Conservation (phyloP, 2,329 filamentous ascomycete species). For the Fusarium sublunatum region DNA sequence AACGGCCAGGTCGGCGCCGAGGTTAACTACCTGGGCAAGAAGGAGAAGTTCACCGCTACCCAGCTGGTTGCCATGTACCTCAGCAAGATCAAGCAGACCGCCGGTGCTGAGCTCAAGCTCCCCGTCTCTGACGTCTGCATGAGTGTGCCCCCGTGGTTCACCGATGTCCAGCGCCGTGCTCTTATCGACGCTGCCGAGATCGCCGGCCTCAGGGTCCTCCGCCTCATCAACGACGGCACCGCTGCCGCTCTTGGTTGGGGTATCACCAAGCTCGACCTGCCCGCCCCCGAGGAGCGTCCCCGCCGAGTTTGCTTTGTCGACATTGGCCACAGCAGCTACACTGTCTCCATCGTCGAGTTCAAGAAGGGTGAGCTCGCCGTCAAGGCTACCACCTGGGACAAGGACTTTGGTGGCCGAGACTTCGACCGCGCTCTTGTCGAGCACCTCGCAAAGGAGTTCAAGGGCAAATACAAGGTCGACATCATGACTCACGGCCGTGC, state of each 20-base stretch:
- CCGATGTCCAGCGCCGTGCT: slow-evolving; percentile 88
- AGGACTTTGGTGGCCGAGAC: slow-evolving; percentile 96
- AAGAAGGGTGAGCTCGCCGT: slow-evolving; percentile 95
- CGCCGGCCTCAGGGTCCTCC: slow-evolving; percentile 89
- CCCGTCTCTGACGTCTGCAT: slow-evolving; percentile 94
- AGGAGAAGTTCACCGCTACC: slow-evolving; percentile 93
- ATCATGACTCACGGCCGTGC: slow-evolving; percentile 92
- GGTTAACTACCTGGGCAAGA: slow-evolving; percentile 92
- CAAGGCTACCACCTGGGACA: slow-evolving; percentile 91
- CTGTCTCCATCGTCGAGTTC: slow-evolving; percentile 93
- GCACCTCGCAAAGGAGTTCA: slow-evolving; percentile 95
- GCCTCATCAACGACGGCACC: slow-evolving; percentile 97
- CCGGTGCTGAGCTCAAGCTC: slow-evolving; percentile 86
- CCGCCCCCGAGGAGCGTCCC: slow-evolving; percentile 88
- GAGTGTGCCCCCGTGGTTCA: slow-evolving; percentile 97
- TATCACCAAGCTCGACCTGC: slow-evolving; percentile 97
- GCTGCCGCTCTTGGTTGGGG: slow-evolving; percentile 95
- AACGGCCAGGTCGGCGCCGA: slow-evolving; percentile 95
- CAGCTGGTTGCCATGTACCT: slow-evolving; percentile 96
- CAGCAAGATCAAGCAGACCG: slow-evolving; percentile 91
- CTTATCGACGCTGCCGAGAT: slow-evolving; percentile 94
- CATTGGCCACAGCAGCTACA: slow-evolving; percentile 97
- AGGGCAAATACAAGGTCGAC: slow-evolving; percentile 97
- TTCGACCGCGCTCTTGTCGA: slow-evolving; percentile 96
- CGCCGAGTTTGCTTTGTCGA: slow-evolving; percentile 92